phyloP scores from a whole-genome alignment of 805 yeast genomes.

The Lachancea fermentati region DNA sequence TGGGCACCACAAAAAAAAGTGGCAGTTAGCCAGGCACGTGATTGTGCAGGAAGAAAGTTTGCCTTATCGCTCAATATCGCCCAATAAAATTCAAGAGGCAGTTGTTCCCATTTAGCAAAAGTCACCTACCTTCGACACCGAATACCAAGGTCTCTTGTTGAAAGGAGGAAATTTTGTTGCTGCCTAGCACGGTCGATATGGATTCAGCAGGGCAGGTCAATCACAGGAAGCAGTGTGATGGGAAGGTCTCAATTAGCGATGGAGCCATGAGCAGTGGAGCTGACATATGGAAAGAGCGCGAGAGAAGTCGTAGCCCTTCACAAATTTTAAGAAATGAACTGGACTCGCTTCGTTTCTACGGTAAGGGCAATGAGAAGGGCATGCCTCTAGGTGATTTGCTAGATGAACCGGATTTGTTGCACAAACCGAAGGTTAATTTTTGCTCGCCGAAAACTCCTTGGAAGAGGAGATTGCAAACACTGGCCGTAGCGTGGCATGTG shows the following conservation, averaged over 20 bases:
- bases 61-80: too few relatives aligned
- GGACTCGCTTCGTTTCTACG: background rate
- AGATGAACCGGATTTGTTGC: background rate
- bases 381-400: background rate
- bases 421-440: conserved; percentile 20
- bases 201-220: background rate
- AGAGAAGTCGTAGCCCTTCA: conserved; percentile 1
- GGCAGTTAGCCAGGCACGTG: too few relatives aligned
- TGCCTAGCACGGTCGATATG: background rate
- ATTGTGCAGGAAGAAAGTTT: too few relatives aligned
- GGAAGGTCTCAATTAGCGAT: background rate
- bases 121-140: background rate
- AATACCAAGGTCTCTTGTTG: background rate
- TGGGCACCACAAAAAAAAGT: too few relatives aligned
- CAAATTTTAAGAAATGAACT: background rate
- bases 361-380: background rate
- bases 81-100: background rate
- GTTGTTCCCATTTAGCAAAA: background rate
- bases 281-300: too few relatives aligned
- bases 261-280: background rate
- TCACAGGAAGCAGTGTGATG: background rate
- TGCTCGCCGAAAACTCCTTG: conserved; percentile 50
- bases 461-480: conserved; percentile 55
- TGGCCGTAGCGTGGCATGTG: conserved; percentile 68
- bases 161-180: background rate